These are phyloP conservation scores for Acacia acuminata DNA, from an alignment of 306 rosid species.

Conservation along the genomic window DNA sequence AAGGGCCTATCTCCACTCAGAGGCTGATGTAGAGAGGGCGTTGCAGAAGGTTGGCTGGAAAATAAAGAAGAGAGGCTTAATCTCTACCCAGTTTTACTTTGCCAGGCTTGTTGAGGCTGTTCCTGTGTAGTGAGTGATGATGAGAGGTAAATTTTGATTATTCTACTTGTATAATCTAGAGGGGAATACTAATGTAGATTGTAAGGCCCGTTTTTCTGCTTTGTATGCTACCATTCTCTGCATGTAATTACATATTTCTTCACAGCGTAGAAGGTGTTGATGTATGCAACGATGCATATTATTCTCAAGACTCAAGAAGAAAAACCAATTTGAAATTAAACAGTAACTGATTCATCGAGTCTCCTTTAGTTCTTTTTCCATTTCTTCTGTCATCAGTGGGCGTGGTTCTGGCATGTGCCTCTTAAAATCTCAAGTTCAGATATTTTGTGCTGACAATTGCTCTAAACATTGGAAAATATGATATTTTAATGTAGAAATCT, in stretches of 20 bases:
- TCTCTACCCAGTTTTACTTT: constrained; percentile 87
- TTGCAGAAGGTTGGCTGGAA: constrained; percentile 83
- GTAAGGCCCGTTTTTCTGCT: constrained; percentile 42
- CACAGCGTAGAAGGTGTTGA: constrained; percentile 25
- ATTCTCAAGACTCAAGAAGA: not conserved
- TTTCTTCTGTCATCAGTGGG: constrained; percentile 1
- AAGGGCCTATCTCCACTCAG: constrained; percentile 89
- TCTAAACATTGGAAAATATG: not conserved
- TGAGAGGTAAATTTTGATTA: constrained; percentile 49
- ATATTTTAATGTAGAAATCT: not conserved
- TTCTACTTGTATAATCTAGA: constrained; percentile 30
- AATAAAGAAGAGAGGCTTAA: constrained; percentile 75
- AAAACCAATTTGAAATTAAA: constrained; percentile 17
- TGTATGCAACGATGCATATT: constrained; percentile 4
- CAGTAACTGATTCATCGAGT: not conserved
- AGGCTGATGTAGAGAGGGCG: constrained; percentile 87
- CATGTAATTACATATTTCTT: constrained; percentile 37
- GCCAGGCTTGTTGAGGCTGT: constrained; percentile 91
- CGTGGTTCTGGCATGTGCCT: not conserved
- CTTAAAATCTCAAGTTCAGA: not conserved
- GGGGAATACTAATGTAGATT: constrained; percentile 43
- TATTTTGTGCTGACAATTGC: not conserved
- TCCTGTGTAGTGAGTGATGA: constrained; percentile 49
- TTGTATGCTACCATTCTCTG: constrained; percentile 33
- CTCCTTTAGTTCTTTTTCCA: not conserved